Base-by-base conservation (phyloP, 2,329 filamentous ascomycete species). In the Penicillium sp. region DNA sequence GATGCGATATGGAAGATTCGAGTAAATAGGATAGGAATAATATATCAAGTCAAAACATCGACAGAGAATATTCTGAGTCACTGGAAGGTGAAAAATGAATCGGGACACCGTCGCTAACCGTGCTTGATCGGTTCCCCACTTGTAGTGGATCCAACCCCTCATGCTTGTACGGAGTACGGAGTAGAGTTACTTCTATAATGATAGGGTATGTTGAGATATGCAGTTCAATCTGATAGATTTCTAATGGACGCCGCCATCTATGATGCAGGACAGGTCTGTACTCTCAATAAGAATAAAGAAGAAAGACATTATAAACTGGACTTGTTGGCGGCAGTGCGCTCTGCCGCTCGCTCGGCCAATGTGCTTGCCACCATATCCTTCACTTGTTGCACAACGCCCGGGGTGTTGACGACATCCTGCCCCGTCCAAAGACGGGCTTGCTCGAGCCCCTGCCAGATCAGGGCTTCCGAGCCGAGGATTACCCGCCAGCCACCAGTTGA, bases 391-490 rank as follows among this genome's bases (percentile, higher is more conserved):
- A 84, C 71, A 20, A 64, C 26, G 1, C 54, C 60, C 1, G 80
- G 79, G 44, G 84, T 62, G 22, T 82, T 71, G 9, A 71, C 66
- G 1, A 80, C 59, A 18, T 72, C 60, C 51, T 68, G 72, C 0
- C 81, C 82, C 0, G 81, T 84, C 83, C 84, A 87, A 18, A 67
- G 44, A 29, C 57, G 55, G 11, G 68, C 66, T 62, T 85, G 84
- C 61, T 85, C 84, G 12, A 88, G 60, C 0, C 84, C 84, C 61
- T 88, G 84, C 66, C 80, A 86, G 47, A 88, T 82, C 70, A 88
- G 67, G 0, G 84, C 81, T 66, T 88, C 84, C 0, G 83, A 86
- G 0, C 84, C 84, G 4, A 85, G 60, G 15, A 88, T 82, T 1
- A 88, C 79, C 61, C 80, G 74, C 84, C 84, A 88, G 0, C 80